Percentiles rank a stretch among this genome's conserved stretches.
Evolutionary conservation across 129 eudicot species (phyloP).

Genomic region (Smallanthus sonchifolius): DNA sequence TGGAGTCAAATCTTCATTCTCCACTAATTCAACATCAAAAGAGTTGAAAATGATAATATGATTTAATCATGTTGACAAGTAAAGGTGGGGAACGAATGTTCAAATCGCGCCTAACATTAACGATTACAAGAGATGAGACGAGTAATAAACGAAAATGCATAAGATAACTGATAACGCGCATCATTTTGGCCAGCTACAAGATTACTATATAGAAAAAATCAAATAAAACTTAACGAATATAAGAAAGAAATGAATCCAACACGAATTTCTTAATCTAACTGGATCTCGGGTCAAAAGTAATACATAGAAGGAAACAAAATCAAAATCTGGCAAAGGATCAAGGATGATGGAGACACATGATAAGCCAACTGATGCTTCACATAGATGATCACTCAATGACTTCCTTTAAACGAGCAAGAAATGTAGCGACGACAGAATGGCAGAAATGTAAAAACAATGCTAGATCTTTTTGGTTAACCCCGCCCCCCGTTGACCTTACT

Average conservation of each 20-base stretch:
- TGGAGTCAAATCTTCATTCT: slow-evolving; percentile 15
- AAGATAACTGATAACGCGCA: slow-evolving; percentile 5
- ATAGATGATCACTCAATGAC: slow-evolving; percentile 26
- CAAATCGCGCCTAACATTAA: neutral
- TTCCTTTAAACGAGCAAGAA: neutral
- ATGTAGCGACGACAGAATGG: no score
- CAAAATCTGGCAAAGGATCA: slow-evolving; percentile 30
- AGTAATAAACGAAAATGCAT: neutral
- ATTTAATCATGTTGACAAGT: slow-evolving; percentile 4
- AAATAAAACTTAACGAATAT: slow-evolving; percentile 32
- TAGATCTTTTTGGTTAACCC: no score
- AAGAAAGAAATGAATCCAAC: slow-evolving; percentile 33
- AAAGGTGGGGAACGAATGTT: neutral
- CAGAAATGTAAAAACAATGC: no score
- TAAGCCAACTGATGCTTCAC: slow-evolving; percentile 30
- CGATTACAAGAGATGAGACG: neutral
- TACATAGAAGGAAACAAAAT: slow-evolving; percentile 30
- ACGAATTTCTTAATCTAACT: slow-evolving; percentile 32
- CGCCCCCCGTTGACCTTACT: slow-evolving; percentile 8
- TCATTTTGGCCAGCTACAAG: slow-evolving; percentile 25
- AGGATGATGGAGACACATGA: slow-evolving; percentile 23
- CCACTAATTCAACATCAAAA: slow-evolving; percentile 11
- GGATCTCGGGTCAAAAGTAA: slow-evolving; percentile 32
- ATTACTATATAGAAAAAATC: slow-evolving; percentile 23
- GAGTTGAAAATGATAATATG: slow-evolving; percentile 4